A percentile compares a stretch with the other conserved stretches of the same genome.
These are phyloP conservation scores for Punica granatum DNA, from an alignment of 345 rosid genomes.

Conservation along the genomic window DNA sequence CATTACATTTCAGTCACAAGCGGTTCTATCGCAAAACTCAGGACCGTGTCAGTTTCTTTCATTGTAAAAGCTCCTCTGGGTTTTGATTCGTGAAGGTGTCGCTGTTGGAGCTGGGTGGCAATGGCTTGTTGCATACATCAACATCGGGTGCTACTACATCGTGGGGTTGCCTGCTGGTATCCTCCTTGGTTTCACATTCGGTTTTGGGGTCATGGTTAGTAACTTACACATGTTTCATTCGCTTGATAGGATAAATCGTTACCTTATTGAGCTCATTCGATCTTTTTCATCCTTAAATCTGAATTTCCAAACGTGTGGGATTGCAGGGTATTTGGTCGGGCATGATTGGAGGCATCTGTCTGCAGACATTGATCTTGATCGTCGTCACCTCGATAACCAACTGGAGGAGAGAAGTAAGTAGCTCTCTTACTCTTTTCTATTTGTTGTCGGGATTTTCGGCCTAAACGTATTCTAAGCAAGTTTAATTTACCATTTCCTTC, in stretches of 20 bases:
- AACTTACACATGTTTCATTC: neutral
- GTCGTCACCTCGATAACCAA: conserved; percentile 56
- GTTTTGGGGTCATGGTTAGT: conserved; percentile 56
- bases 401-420: conserved; percentile 64
- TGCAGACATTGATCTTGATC: conserved; percentile 62
- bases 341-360: conserved; percentile 66
- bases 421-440: neutral
- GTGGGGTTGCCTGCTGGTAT: conserved; percentile 82
- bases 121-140: conserved; percentile 62
- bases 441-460: neutral
- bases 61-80: neutral
- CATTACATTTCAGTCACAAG: neutral
- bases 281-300: neutral
- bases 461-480: neutral
- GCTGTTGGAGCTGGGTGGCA: conserved; percentile 98
- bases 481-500: neutral
- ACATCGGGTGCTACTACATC: conserved; percentile 69
- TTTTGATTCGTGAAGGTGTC: conserved; percentile 44
- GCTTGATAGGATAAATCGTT: neutral
- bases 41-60: neutral
- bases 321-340: conserved; percentile 94
- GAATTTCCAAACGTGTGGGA: neutral
- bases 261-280: neutral
- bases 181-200: conserved; percentile 65
- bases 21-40: neutral